Conservation (phyloP, 2,329 filamentous ascomycete genomes). For the Endoconidiophora polonica region DNA sequence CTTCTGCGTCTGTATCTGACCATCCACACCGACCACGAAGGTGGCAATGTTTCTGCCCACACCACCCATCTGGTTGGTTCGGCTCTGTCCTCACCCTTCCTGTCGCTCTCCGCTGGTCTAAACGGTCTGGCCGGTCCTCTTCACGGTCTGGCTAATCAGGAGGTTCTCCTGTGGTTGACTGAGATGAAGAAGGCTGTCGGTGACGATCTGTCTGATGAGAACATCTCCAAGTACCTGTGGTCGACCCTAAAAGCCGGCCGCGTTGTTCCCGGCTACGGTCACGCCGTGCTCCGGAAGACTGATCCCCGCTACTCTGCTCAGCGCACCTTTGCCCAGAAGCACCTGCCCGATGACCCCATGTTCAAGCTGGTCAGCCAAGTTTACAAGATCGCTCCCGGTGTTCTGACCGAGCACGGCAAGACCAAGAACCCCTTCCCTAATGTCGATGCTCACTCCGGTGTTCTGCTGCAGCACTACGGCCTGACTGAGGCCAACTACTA, state of each 20-base stretch:
- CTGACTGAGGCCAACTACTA: constrained; percentile 99
- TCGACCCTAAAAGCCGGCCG: constrained; percentile 86
- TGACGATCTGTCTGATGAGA: constrained; percentile 87
- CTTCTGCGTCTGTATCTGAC: constrained; percentile 97
- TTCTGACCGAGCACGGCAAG: constrained; percentile 99
- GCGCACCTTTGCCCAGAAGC: constrained; percentile 85
- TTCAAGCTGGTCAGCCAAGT: constrained; percentile 99
- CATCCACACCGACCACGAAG: constrained; percentile 99
- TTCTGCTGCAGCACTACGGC: constrained; percentile 98
- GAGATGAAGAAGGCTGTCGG: constrained; percentile 96
- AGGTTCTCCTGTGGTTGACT: constrained; percentile 96
- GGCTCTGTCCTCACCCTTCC: constrained; percentile 91
- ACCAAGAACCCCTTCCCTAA: constrained; percentile 99
- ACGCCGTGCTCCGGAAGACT: constrained; percentile 98
- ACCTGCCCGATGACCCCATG: constrained; percentile 94
- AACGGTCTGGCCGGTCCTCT: constrained; percentile 97
- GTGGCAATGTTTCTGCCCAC: constrained; percentile 96
- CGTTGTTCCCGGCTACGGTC: constrained; percentile 95
- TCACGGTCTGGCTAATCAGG: constrained; percentile 98
- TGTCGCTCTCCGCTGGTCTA: constrained; percentile 88
- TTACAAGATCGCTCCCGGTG: constrained; percentile 98
- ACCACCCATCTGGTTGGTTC: constrained; percentile 96
- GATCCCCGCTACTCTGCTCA: constrained; percentile 98
- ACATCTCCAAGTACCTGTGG: constrained; percentile 98
- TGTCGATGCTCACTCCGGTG: constrained; percentile 96